Evolutionary conservation across 192 early-diverging fungal genomes (phyloP).

Genomic region (Phlyctochytrium planicorne): DNA sequence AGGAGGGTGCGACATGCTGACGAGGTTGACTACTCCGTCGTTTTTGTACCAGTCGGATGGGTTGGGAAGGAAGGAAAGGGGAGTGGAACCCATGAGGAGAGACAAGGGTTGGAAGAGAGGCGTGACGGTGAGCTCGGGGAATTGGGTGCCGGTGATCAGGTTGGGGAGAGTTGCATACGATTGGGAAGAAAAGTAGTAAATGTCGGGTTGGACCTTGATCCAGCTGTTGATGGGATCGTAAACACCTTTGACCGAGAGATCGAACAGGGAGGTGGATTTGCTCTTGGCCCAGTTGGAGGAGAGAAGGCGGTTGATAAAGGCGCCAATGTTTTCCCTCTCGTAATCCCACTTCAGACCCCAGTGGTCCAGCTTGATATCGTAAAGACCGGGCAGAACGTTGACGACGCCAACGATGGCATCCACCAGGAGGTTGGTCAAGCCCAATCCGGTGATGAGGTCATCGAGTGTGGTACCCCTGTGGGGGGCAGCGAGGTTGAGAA

Average conservation of each 20-base stretch:
- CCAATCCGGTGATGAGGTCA: slow-evolving; percentile 11
- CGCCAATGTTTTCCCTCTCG: slow-evolving; percentile 5
- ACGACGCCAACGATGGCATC: slow-evolving; percentile 13
- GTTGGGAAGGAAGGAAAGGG: background rate
- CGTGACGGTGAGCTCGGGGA: background rate
- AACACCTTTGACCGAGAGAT: background rate
- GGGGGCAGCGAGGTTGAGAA: background rate
- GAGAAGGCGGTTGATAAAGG: slow-evolving; percentile 19
- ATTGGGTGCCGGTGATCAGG: background rate
- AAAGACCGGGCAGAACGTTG: slow-evolving; percentile 7
- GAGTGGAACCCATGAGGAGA: too few relatives aligned
- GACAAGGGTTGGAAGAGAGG: too few relatives aligned
- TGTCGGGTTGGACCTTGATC: background rate
- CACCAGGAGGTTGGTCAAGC: background rate
- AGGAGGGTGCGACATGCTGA: background rate
- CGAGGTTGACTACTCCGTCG: background rate
- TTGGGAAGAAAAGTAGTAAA: background rate
- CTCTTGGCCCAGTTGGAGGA: slow-evolving; percentile 5
- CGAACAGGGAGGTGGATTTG: slow-evolving; percentile 21
- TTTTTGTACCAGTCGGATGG: background rate
- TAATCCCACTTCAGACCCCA: slow-evolving; percentile 12
- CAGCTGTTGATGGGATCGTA: background rate
- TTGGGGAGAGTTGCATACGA: background rate
- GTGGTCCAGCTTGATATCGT: slow-evolving; percentile 24
- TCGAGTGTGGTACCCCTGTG: slow-evolving; percentile 17